Percentiles rank a stretch among this genome's conserved stretches.
These are phyloP conservation scores for Chlorella sp. DNA, from an alignment of 139 green algal species.

Conservation along the genomic window DNA sequence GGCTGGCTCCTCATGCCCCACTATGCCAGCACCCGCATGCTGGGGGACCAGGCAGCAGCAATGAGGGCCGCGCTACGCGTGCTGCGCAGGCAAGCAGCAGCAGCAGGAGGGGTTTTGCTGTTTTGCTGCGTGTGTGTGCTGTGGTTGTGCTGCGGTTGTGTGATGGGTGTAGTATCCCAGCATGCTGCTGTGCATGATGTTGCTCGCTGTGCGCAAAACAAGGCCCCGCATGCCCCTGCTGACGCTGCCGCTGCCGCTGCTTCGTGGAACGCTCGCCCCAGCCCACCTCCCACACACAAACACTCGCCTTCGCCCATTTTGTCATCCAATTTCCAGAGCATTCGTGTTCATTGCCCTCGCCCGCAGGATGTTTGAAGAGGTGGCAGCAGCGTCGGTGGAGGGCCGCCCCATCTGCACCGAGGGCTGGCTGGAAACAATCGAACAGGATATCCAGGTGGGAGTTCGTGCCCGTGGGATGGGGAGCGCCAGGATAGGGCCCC, in stretches of 20 bases:
- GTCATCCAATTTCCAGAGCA: no score
- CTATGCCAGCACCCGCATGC: conserved; percentile 24
- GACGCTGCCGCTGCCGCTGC: no score
- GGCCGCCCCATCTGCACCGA: neutral
- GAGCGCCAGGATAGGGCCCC: no score
- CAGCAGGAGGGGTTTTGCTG: neutral
- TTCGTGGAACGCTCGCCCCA: no score
- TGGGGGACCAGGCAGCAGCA: neutral
- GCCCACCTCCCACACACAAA: no score
- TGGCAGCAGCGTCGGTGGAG: neutral
- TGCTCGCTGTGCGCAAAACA: no score
- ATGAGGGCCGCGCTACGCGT: conserved; percentile 4
- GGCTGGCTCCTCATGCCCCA: conserved; percentile 28
- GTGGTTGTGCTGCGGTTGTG: neutral
- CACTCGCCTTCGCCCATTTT: neutral
- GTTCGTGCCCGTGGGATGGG: no score
- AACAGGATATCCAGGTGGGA: conserved; percentile 1
- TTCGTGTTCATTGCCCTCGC: no score
- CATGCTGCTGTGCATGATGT: neutral
- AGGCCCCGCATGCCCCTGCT: no score
- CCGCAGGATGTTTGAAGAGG: neutral
- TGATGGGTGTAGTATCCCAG: no score
- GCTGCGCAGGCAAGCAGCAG: neutral
- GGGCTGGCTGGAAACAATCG: neutral
- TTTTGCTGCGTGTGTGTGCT: neutral